Evolutionary conservation across 1,139 yeast species (phyloP), one percentile per base, ranked within the genome.

Genomic region (Protomyces inundatus): DNA sequence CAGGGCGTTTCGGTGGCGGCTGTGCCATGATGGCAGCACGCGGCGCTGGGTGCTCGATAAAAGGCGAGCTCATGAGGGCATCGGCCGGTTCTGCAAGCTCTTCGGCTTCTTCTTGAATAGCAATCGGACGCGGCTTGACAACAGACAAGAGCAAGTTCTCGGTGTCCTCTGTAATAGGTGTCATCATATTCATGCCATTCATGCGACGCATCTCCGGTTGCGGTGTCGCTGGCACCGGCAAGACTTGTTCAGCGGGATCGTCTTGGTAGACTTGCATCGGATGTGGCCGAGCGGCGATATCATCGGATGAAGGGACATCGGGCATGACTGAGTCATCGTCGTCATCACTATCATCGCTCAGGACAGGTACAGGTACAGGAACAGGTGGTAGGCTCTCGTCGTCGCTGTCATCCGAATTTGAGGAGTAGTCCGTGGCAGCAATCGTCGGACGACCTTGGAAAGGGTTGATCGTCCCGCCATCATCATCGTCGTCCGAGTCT

Each of bases 101-200:
- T 32, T 63, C 55, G 14, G 16, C 16, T 2, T 53, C 56, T n/a
- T 54, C 62, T 10, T 53, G 40, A 53, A 35, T 56, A 37, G 52
- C 57, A n/a, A 59, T 61, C 42, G 50, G 58, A 55, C 48, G 33
- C 36, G 53, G 55, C 37, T 54, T 58, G 30, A 57, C 52, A 2
- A 68, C 63, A 9, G 67, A 64, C 2, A 69, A 65, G 5, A 69
- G 61, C 30, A 68, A 52, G 3, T 69, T 67, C 58, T 74, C 76
- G 10, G 74, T 73, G 6, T 73, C 68, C 54, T 74, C 76, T 10
- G 73, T 72, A 54, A 74, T 74, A 3, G 76, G 76, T 1, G 76
- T 73, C 76, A 74, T 73, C 42, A 68, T 35, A 33, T 55, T 48
- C 39, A 12, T 61, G 50, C 58, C 64, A 63, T 33, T 61, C 10